These are phyloP conservation scores for Hyparrhenia diplandra DNA, from an alignment of 176 grass and related monocot species.

Conservation along the genomic window DNA sequence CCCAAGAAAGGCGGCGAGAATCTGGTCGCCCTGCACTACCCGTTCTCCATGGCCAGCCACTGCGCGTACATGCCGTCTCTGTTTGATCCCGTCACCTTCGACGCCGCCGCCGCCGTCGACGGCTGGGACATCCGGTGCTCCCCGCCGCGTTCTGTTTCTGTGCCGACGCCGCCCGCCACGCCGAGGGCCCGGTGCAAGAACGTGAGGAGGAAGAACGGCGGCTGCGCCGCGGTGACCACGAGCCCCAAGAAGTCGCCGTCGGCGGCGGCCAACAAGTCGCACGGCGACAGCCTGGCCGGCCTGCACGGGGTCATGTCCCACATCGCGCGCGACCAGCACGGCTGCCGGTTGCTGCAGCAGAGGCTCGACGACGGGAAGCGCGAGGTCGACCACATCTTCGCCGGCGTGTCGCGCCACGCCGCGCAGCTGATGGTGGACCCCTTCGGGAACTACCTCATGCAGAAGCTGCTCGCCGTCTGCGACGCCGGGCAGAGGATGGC, in stretches of 20 bases:
- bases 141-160: background rate
- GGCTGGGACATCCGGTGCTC: constrained; percentile 13
- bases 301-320: constrained; percentile 55
- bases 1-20: background rate
- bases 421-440: constrained; percentile 75
- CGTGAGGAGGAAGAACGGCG: constrained; percentile 26
- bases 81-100: constrained; percentile 27
- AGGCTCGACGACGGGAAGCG: constrained; percentile 64
- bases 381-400: constrained; percentile 62
- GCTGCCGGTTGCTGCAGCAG: constrained; percentile 78
- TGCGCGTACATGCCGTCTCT: background rate
- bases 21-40: background rate
- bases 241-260: constrained; percentile 41
- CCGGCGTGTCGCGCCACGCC: constrained; percentile 48
- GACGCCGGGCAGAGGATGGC: constrained; percentile 60
- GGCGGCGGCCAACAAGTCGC: constrained; percentile 17
- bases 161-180: background rate
- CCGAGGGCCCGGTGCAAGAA: constrained; percentile 27
- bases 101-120: background rate
- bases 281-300: constrained; percentile 38
- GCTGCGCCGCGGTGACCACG: background rate
- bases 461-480: constrained; percentile 78
- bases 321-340: constrained; percentile 76
- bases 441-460: constrained; percentile 92
- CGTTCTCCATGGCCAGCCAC: constrained; percentile 19